A percentile compares a stretch with the other conserved stretches of the same genome.
phyloP scores from a whole-genome alignment of 169 alveolate genomes.

The Cryptosporidium xiaoi region DNA sequence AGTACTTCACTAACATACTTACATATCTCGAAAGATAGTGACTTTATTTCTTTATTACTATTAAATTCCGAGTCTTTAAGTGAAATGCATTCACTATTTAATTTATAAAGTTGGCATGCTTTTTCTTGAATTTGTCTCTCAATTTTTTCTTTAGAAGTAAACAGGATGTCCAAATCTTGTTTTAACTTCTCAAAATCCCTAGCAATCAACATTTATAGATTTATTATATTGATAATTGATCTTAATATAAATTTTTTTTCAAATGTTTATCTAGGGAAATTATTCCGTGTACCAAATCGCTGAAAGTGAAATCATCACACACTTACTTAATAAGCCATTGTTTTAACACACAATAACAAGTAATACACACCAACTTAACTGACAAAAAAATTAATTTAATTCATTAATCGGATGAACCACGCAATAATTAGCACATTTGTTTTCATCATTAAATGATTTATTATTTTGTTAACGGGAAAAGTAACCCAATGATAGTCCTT shows the following conservation, averaged over 20 bases:
- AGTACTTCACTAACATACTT: slow-evolving; percentile 47
- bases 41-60: neutral
- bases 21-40: slow-evolving; percentile 28
- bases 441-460: too few relatives aligned
- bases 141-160: slow-evolving; percentile 28
- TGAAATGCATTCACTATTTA: slow-evolving; percentile 59
- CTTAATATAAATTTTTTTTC: neutral
- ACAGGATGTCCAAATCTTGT: slow-evolving; percentile 42
- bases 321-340: too few relatives aligned
- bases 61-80: neutral
- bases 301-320: too few relatives aligned
- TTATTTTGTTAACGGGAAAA: too few relatives aligned
- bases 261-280: neutral
- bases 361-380: too few relatives aligned
- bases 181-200: slow-evolving; percentile 35
- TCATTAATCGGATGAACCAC: too few relatives aligned
- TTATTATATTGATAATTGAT: neutral
- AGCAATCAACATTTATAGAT: slow-evolving; percentile 11
- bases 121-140: slow-evolving; percentile 40
- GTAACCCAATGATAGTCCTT: too few relatives aligned
- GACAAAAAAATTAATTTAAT: too few relatives aligned
- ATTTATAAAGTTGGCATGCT: slow-evolving; percentile 16
- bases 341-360: too few relatives aligned
- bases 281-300: too few relatives aligned
- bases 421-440: too few relatives aligned